These are phyloP conservation scores for Penicillium pulvis DNA, from an alignment of 495 filamentous ascomycete genomes.

Conservation along the genomic window DNA sequence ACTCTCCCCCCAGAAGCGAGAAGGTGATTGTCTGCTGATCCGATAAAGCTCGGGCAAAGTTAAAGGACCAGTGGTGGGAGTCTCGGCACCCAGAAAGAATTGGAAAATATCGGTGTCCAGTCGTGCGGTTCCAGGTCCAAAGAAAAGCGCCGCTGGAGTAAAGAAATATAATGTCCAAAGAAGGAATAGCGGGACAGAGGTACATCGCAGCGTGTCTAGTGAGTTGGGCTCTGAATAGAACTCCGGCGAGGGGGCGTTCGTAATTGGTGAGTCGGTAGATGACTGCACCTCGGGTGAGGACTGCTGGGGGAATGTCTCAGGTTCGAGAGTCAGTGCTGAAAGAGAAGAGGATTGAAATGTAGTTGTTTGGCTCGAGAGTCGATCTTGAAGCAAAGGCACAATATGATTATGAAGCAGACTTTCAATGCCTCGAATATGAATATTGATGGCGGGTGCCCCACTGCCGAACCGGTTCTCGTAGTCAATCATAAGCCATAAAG, in stretches of 20 bases:
- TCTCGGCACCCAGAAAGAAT: slow-evolving; percentile 28
- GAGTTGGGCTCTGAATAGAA: background rate
- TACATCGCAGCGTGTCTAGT: slow-evolving; percentile 20
- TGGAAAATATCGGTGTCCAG: slow-evolving; percentile 32
- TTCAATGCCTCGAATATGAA: slow-evolving; percentile 36
- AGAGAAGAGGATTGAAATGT: background rate
- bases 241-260: background rate
- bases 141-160: slow-evolving; percentile 32
- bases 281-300: background rate
- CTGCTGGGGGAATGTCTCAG: background rate
- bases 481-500: slow-evolving; percentile 40
- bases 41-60: slow-evolving; percentile 30
- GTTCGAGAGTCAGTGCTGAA: background rate
- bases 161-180: slow-evolving; percentile 40
- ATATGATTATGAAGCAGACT: slow-evolving; percentile 34
- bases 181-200: slow-evolving; percentile 36
- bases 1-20: slow-evolving; percentile 36
- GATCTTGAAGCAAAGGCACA: slow-evolving; percentile 29
- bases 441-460: slow-evolving; percentile 33
- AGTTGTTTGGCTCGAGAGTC: background rate
- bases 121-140: slow-evolving; percentile 18
- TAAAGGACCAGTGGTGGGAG: slow-evolving; percentile 9
- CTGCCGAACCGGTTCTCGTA: slow-evolving; percentile 40
- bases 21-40: slow-evolving; percentile 35
- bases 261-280: background rate